phyloP scores from a whole-genome alignment of 1,284 basidiomycete genomes.

The Cutaneotrichosporon daszewskae region DNA sequence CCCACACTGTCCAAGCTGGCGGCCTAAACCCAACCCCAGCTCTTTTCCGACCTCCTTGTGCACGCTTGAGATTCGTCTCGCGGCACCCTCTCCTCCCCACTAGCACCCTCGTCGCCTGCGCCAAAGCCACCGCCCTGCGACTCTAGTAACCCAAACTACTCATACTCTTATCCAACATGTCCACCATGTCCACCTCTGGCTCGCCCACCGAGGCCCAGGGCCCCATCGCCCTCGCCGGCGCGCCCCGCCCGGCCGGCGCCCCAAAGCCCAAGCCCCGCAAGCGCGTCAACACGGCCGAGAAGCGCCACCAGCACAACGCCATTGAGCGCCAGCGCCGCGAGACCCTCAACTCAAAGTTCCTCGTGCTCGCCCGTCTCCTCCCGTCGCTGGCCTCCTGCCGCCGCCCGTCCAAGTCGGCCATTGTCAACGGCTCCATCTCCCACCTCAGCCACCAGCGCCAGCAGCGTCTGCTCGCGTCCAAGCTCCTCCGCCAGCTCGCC shows the following conservation, averaged over 20 bases:
- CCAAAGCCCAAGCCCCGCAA: constrained; percentile 60
- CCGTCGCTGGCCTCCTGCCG: constrained; percentile 84
- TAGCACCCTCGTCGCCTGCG: no score
- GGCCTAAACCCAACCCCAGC: constrained; percentile 22
- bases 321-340: constrained; percentile 86
- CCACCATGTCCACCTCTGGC: constrained; percentile 27
- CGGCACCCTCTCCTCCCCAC: constrained; percentile 38
- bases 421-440: constrained; percentile 85
- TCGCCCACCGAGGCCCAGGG: constrained; percentile 23
- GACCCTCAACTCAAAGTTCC: constrained; percentile 81
- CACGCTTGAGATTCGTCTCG: constrained; percentile 47
- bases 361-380: constrained; percentile 75
- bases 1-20: constrained; percentile 28
- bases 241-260: constrained; percentile 18
- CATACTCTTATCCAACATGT: constrained; percentile 3
- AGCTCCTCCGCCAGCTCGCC: constrained; percentile 68
- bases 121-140: background rate
- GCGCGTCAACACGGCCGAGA: constrained; percentile 87
- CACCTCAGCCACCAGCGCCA: constrained; percentile 74
- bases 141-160: background rate
- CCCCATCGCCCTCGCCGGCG: constrained; percentile 16
- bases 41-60: constrained; percentile 44
- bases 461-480: constrained; percentile 68
- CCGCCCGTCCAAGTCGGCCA: constrained; percentile 86
- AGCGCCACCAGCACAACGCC: constrained; percentile 88